phyloP scores from a whole-genome alignment of 2,329 filamentous ascomycete genomes.

The Talaromyces piceae region DNA sequence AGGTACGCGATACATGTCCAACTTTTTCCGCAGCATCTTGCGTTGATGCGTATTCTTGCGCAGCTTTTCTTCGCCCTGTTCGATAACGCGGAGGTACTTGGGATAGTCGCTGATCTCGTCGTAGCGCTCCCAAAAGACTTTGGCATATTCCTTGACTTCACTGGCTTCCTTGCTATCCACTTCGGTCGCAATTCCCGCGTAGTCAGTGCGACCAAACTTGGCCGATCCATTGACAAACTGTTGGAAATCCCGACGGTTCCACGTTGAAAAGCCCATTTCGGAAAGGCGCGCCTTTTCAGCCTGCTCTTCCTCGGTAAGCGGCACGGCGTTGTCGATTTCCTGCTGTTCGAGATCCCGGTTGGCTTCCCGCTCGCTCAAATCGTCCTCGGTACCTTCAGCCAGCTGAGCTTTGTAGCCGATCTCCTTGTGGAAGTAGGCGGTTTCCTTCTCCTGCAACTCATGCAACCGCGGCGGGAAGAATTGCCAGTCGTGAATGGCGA shows the following conservation, averaged over 20 bases:
- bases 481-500: slow-evolving; percentile 89
- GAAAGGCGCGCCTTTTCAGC: slow-evolving; percentile 78
- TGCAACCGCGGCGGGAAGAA: slow-evolving; percentile 82
- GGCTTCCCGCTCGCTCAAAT: slow-evolving; percentile 73
- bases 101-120: slow-evolving; percentile 81
- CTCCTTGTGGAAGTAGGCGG: slow-evolving; percentile 90
- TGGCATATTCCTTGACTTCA: slow-evolving; percentile 85
- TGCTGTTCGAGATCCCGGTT: slow-evolving; percentile 81
- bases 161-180: slow-evolving; percentile 81
- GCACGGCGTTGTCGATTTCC: slow-evolving; percentile 85
- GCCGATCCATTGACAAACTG: slow-evolving; percentile 95
- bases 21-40: slow-evolving; percentile 89
- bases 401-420: slow-evolving; percentile 91
- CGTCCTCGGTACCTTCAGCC: slow-evolving; percentile 82
- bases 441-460: slow-evolving; percentile 93
- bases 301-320: slow-evolving; percentile 81
- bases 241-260: slow-evolving; percentile 97
- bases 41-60: slow-evolving; percentile 86
- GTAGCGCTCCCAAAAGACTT: slow-evolving; percentile 94
- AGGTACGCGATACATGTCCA: slow-evolving; percentile 92
- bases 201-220: slow-evolving; percentile 82
- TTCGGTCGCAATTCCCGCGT: slow-evolving; percentile 75
- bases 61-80: slow-evolving; percentile 84
- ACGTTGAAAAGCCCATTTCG: slow-evolving; percentile 79
- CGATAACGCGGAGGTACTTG: slow-evolving; percentile 83